These are phyloP conservation scores for Hydnomerulius pinastri DNA, from an alignment of 768 basidiomycete species.

Conservation along the genomic window DNA sequence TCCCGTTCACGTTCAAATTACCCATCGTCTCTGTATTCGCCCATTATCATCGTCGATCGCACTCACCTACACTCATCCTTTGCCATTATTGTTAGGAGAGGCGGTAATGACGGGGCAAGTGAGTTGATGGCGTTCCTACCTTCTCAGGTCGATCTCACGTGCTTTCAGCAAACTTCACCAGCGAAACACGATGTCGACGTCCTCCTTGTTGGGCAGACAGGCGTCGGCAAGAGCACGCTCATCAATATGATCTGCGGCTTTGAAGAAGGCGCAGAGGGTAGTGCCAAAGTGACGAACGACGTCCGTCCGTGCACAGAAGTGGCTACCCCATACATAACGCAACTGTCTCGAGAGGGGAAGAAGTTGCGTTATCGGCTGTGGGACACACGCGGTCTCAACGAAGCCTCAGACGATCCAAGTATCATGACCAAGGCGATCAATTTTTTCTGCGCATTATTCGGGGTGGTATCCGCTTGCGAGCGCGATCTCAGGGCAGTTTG, in stretches of 20 bases:
- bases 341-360: neutral
- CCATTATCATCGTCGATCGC: slow-evolving; percentile 7
- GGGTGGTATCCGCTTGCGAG: slow-evolving; percentile 10
- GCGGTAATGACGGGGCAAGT: slow-evolving; percentile 17
- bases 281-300: slow-evolving; percentile 21
- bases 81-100: neutral
- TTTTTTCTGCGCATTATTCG: slow-evolving; percentile 8
- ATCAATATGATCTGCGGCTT: slow-evolving; percentile 24
- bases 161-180: slow-evolving; percentile 4
- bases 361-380: slow-evolving; percentile 18
- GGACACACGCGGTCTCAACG: slow-evolving; percentile 29
- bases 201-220: slow-evolving; percentile 26
- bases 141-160: slow-evolving; percentile 1
- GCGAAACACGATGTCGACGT: slow-evolving; percentile 11
- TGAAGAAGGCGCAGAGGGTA: neutral
- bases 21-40: neutral
- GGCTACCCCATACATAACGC: slow-evolving; percentile 4
- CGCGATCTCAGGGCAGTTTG: slow-evolving; percentile 21
- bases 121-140: slow-evolving; percentile 6
- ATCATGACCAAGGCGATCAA: slow-evolving; percentile 10
- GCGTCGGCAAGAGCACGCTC: slow-evolving; percentile 26
- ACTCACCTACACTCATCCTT: neutral
- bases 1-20: slow-evolving; percentile 1
- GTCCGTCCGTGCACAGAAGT: slow-evolving; percentile 20
- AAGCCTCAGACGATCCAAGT: slow-evolving; percentile 13